Base-by-base conservation (phyloP, 768 basidiomycete species). In the Rubroboletus satanas region DNA sequence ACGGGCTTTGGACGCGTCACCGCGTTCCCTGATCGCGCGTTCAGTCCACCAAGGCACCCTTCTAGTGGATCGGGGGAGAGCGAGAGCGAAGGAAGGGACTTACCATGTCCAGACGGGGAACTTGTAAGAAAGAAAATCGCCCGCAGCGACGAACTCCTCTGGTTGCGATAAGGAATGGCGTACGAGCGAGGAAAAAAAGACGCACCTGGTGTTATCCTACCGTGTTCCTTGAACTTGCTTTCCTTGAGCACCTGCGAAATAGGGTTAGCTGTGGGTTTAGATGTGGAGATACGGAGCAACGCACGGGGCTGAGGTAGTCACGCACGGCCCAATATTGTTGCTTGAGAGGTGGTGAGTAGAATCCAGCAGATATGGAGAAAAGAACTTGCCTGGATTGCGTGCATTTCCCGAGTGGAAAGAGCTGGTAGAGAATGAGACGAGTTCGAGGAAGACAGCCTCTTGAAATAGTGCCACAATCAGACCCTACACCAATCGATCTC, bases 151-250 rank as follows among this genome's bases (percentile, higher is more conserved):
- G 66, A 97, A 98, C 73, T 98, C 97, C 83, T 99, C 96, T 90
- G 69, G 15, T 48, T 29, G 35, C 18, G 49, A 49, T 45, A 37
- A 54, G 18, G 49, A 58, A n/a, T 4, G 36, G 26, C 4, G n/a
- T 21, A 39, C 4, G 54, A 49, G 52, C 17, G 21, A 35, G 42
- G 14, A 26, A 32, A 51, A 21, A 28, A 28, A 29, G 37, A 72
- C 82, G 57, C 52, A 93, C 92, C 93, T 57, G 93, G 94, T 17
- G 90, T 97, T 62, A 98, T 95, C 51, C 95, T 82, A 7, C 97
- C 97, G 66, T 96, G 92, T 72, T 99, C 97, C 72, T 96, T 98
- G 80, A 99, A 99, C 72, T 98, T 98, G 76, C 90, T 93, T 76
- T 98, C 95, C 67, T 87, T 92, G 61, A 98, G 83, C 23, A 99